phyloP scores from a whole-genome alignment of 176 grass and related monocot genomes.

The Musa schizocarpa region DNA sequence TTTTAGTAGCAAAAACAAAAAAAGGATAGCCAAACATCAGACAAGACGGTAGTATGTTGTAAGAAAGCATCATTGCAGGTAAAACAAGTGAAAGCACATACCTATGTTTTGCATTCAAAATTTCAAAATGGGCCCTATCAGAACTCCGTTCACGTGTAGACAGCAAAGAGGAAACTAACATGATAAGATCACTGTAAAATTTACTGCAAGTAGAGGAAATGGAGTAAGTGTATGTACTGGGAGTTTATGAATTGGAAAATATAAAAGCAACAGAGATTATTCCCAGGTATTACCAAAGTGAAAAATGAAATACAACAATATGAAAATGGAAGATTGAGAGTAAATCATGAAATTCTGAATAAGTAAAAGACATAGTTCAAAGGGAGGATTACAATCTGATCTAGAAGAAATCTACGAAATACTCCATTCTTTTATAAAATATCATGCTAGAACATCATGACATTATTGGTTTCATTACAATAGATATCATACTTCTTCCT shows the following conservation, averaged over 20 bases:
- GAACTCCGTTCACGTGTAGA: conserved; percentile 70
- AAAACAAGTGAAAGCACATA: conserved; percentile 18
- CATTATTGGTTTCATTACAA: too few species aligned
- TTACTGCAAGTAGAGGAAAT: conserved; percentile 41
- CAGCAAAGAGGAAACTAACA: conserved; percentile 79
- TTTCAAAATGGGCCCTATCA: conserved; percentile 90
- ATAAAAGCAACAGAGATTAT: neutral
- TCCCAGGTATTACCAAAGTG: too few species aligned
- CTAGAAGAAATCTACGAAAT: too few species aligned
- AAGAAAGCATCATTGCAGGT: neutral
- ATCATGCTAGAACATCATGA: too few species aligned
- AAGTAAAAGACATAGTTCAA: neutral
- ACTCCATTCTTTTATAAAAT: too few species aligned
- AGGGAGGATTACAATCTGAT: too few species aligned
- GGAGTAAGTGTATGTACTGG: conserved; percentile 5
- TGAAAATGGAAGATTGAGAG: neutral
- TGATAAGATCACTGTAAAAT: conserved; percentile 79
- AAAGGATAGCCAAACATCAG: neutral
- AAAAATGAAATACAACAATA: neutral
- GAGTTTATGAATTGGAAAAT: conserved; percentile 8
- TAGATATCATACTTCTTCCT: too few species aligned
- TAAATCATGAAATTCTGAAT: neutral
- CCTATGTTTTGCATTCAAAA: conserved; percentile 83
- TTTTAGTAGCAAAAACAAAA: neutral
- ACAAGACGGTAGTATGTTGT: neutral